Evolutionary conservation across 2,329 filamentous ascomycete genomes (phyloP).

Genomic region (Claviceps citrina): DNA sequence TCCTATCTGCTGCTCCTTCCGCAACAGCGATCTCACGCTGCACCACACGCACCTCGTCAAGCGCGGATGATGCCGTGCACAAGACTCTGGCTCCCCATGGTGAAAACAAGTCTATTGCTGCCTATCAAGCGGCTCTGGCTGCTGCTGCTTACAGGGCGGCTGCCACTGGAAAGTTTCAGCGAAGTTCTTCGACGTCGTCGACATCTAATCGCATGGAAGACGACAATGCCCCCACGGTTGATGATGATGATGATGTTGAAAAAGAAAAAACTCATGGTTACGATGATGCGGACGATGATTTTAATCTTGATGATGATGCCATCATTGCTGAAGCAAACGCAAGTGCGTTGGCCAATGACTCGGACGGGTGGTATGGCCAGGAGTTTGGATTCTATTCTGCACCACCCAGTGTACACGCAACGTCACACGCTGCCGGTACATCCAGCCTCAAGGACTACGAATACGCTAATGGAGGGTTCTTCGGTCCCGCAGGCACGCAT

Average conservation of each 20-base stretch:
- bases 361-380: slow-evolving; percentile 85
- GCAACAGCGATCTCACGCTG: slow-evolving; percentile 30
- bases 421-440: slow-evolving; percentile 26
- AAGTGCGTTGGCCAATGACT: slow-evolving; percentile 79
- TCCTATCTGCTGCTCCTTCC: no score
- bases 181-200: slow-evolving; percentile 32
- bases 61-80: slow-evolving; percentile 12
- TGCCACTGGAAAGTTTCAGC: slow-evolving; percentile 58
- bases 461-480: slow-evolving; percentile 74
- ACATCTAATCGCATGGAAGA: slow-evolving; percentile 6
- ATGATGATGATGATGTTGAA: slow-evolving; percentile 4
- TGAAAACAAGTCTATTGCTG: slow-evolving; percentile 27
- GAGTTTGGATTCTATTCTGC: slow-evolving; percentile 92
- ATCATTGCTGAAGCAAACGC: slow-evolving; percentile 94
- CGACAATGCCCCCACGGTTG: slow-evolving; percentile 2
- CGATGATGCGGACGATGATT: slow-evolving; percentile 46
- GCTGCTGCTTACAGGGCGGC: slow-evolving; percentile 66
- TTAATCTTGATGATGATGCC: slow-evolving; percentile 65
- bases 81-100: slow-evolving; percentile 2
- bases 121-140: slow-evolving; percentile 72
- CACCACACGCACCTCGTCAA: slow-evolving; percentile 38
- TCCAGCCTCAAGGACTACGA: slow-evolving; percentile 28
- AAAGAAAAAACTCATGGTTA: slow-evolving; percentile 29
- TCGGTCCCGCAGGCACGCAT: slow-evolving; percentile 50
- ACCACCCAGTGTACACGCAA: slow-evolving; percentile 28